Conservation (phyloP, 176 grass and related monocot genomes). For the Zea luxurians region DNA sequence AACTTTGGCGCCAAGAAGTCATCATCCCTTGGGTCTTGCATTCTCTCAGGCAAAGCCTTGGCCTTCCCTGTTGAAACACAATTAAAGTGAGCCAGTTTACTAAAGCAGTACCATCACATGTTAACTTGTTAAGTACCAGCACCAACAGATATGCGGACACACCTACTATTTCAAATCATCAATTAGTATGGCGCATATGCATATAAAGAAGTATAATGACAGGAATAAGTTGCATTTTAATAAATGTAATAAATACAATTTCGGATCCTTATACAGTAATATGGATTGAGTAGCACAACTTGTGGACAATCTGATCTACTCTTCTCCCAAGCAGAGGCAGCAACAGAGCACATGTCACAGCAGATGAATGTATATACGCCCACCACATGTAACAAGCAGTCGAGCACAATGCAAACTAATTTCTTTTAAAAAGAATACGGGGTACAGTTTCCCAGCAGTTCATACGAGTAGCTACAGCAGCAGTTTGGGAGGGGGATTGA, state of each 20-base stretch:
- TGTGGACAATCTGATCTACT: too few relatives aligned
- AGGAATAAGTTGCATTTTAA: neutral
- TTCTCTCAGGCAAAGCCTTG: conserved; percentile 24
- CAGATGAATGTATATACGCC: neutral
- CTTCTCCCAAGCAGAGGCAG: neutral
- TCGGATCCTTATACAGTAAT: neutral
- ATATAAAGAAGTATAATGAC: neutral
- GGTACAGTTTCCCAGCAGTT: neutral
- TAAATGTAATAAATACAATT: neutral
- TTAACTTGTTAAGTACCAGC: neutral
- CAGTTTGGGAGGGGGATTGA: neutral
- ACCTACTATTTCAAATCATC: neutral
- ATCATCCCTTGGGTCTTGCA: conserved; percentile 57
- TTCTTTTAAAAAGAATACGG: neutral
- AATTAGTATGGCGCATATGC: neutral
- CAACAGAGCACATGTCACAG: neutral
- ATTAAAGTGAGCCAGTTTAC: conserved; percentile 11
- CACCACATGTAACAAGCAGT: neutral
- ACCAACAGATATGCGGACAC: neutral
- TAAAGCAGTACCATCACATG: neutral
- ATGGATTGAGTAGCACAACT: neutral
- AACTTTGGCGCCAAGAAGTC: conserved; percentile 43
- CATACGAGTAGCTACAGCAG: neutral
- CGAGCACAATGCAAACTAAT: neutral
- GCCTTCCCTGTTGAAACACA: conserved; percentile 35